phyloP scores from a whole-genome alignment of 805 yeast species.

The Ogataea methanolica region DNA sequence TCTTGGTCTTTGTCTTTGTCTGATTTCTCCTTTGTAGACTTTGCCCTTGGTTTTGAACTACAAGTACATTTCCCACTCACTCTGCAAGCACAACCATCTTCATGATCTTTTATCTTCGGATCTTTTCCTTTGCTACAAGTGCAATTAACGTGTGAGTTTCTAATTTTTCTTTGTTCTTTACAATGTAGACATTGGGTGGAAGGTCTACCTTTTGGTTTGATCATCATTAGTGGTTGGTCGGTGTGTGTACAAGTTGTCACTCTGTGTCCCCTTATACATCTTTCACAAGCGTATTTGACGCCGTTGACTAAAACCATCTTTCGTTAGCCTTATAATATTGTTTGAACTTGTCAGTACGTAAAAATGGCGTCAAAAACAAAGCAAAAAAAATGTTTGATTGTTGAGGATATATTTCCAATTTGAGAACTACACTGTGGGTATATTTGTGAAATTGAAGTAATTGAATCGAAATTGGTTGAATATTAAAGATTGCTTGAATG shows the following conservation, averaged over 20 bases:
- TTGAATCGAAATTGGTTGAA: too few species aligned
- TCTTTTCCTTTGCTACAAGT: slow-evolving; percentile 54
- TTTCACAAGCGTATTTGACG: slow-evolving; percentile 89
- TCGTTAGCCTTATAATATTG: not conserved
- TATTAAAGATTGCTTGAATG: too few species aligned
- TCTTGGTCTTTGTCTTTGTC: slow-evolving; percentile 6
- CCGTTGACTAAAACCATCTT: slow-evolving; percentile 87
- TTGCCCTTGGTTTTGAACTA: slow-evolving; percentile 22
- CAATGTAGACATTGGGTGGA: slow-evolving; percentile 88
- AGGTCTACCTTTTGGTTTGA: slow-evolving; percentile 96
- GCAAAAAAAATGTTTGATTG: not conserved
- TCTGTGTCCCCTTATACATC: slow-evolving; percentile 95
- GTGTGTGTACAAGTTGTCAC: slow-evolving; percentile 92
- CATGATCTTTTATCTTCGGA: slow-evolving; percentile 16
- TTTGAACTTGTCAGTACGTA: too few species aligned
- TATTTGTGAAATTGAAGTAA: too few species aligned
- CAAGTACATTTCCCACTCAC: slow-evolving; percentile 31
- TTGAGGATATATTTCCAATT: too few species aligned
- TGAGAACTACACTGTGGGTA: too few species aligned
- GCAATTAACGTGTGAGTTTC: slow-evolving; percentile 66
- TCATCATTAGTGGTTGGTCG: slow-evolving; percentile 85
- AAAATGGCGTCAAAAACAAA: not conserved
- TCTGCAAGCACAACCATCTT: slow-evolving; percentile 28
- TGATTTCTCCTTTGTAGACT: slow-evolving; percentile 12
- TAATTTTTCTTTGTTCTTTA: slow-evolving; percentile 64